These are phyloP conservation scores for Infundibulicybe gibba DNA, from an alignment of 768 basidiomycete genomes.

Conservation along the genomic window DNA sequence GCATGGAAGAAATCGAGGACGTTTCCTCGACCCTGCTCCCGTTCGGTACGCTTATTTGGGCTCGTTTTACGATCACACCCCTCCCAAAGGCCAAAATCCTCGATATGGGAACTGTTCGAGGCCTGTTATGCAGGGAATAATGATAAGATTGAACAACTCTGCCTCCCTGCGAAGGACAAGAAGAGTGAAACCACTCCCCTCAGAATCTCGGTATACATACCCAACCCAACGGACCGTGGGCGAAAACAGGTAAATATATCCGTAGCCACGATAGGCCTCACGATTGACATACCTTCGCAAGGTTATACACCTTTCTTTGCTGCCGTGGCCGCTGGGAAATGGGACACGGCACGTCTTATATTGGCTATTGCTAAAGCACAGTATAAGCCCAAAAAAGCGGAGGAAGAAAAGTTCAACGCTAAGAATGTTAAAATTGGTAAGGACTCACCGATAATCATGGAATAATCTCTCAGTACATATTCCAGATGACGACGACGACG, in stretches of 20 bases:
- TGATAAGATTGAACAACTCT: conserved; percentile 45
- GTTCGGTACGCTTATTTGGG: background rate
- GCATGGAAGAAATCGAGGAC: background rate
- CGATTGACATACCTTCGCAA: conserved; percentile 9
- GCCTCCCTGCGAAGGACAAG: conserved; percentile 37
- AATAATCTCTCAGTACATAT: background rate
- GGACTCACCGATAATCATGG: background rate
- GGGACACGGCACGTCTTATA: conserved; percentile 58
- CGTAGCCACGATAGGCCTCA: background rate
- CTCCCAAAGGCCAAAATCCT: conserved; percentile 28
- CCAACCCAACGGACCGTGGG: conserved; percentile 10
- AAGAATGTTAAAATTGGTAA: conserved; percentile 31
- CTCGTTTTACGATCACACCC: conserved; percentile 7
- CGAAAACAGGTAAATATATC: conserved; percentile 17
- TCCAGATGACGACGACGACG: background rate
- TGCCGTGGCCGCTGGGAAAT: conserved; percentile 44
- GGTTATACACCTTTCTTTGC: conserved; percentile 48
- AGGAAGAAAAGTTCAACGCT: conserved; percentile 30
- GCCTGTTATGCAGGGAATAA: conserved; percentile 53
- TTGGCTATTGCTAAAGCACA: conserved; percentile 55
- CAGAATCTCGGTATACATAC: conserved; percentile 38
- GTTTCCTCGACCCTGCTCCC: background rate
- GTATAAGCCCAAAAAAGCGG: conserved; percentile 35
- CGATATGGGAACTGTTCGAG: conserved; percentile 54
- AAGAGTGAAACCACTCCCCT: conserved; percentile 25